A percentile compares a stretch with the other conserved stretches of the same genome.
Conservation (phyloP, 2,329 filamentous ascomycete species). For the Pestalotiopsis fici region DNA sequence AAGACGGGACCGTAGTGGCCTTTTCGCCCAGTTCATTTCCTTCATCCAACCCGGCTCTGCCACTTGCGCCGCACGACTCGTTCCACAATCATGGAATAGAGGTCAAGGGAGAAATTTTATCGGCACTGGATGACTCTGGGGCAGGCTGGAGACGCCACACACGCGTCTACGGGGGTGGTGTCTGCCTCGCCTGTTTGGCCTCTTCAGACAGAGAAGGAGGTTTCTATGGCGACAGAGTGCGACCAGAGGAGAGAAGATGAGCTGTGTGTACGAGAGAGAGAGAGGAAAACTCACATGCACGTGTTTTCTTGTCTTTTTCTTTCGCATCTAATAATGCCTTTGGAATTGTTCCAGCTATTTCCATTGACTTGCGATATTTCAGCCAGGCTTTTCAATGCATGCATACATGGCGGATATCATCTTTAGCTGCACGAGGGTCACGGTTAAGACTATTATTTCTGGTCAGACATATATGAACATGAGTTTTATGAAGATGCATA, state of each 20-base stretch:
- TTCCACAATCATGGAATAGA: slow-evolving; percentile 37
- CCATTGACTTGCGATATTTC: too few relatives aligned
- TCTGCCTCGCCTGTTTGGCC: slow-evolving; percentile 56
- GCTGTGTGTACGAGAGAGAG: too few relatives aligned
- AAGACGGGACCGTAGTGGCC: slow-evolving; percentile 24
- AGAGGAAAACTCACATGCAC: background rate
- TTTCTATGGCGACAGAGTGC: slow-evolving; percentile 57
- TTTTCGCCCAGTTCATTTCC: slow-evolving; percentile 53
- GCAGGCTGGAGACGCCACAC: slow-evolving; percentile 59
- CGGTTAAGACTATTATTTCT: too few relatives aligned
- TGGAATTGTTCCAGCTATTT: too few relatives aligned
- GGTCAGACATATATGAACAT: too few relatives aligned
- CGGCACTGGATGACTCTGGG: slow-evolving; percentile 46
- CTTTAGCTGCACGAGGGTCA: too few relatives aligned
- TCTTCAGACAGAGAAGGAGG: slow-evolving; percentile 42
- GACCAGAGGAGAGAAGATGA: slow-evolving; percentile 51
- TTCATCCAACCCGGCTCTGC: slow-evolving; percentile 46
- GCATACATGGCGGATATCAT: too few relatives aligned
- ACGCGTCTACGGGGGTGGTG: slow-evolving; percentile 59
- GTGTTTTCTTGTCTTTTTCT: background rate
- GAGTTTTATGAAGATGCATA: too few relatives aligned
- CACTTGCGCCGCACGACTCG: slow-evolving; percentile 44
- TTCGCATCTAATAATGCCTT: background rate
- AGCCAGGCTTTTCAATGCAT: too few relatives aligned
- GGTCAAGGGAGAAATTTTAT: slow-evolving; percentile 52